Base-by-base conservation (phyloP, 2,329 filamentous ascomycete genomes). In the Fusarium pseudoanthophilum region DNA sequence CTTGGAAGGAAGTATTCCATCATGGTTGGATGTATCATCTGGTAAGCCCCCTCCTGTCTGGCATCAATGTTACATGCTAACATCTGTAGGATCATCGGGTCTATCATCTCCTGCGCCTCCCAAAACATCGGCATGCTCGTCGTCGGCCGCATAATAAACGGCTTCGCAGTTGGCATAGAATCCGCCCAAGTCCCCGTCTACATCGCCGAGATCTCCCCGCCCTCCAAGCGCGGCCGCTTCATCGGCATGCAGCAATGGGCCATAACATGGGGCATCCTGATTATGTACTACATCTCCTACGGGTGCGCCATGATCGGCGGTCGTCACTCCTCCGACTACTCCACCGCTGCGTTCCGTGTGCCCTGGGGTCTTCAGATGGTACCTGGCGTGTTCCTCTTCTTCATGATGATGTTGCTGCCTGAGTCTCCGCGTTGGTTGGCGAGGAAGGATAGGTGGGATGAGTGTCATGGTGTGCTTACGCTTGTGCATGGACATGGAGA, bases 171-270 rank as follows among this genome's bases (percentile, higher is more conserved):
- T 69, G 91, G 91, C 76, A 91, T 92, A 85, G 78, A 79, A 2
- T 92, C 90, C 24, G 89, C 91, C 10, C 90, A 92, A 77, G 91
- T 92, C 11, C 91, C 91, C 9, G 91, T 93, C 63, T 93, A 93
- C 81, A 89, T 93, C 56, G 88, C 90, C 46, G 92, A 93, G 78
- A 92, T 84, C 91, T 90, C 78, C 88, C 92, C 80, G 87, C 87
- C 28, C 88, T 91, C 58, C 6, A 64, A 55, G 16, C 69, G 77
- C 57, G 53, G 72, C 20, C 60, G 30, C 7, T 60, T 58, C 34
- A 92, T 90, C 34, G 79, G 79, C 5, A 82, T 92, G 7, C 91
- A 93, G 76, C 91, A 93, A 78, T 92, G 90, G 89, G 90, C 90
- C 34, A 92, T 93, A 48, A 92, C 90, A 4, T 92, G 90, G 89